These are phyloP conservation scores for Podospora pseudocomata DNA, from an alignment of 495 filamentous ascomycete species.

Conservation along the genomic window DNA sequence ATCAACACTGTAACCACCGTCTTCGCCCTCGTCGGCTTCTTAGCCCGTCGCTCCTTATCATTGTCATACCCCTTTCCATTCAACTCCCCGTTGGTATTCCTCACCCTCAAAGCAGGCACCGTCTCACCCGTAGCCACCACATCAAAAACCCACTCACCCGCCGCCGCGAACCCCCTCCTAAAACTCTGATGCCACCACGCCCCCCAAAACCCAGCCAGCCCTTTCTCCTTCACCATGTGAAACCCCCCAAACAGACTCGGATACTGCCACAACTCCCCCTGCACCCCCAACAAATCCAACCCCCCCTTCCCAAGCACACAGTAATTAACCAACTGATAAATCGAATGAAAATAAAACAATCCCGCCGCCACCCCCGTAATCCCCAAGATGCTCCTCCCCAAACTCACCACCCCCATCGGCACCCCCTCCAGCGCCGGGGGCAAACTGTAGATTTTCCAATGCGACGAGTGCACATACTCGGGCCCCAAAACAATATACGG, in stretches of 20 bases:
- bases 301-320: constrained; percentile 33
- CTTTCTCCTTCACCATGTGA: constrained; percentile 55
- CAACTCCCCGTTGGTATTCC: constrained; percentile 40
- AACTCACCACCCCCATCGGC: neutral
- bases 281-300: constrained; percentile 37
- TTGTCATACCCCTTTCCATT: neutral
- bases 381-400: neutral
- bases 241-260: constrained; percentile 60
- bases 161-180: constrained; percentile 63
- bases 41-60: neutral
- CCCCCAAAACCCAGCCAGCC: constrained; percentile 74
- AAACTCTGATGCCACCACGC: constrained; percentile 90
- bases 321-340: constrained; percentile 43
- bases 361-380: neutral
- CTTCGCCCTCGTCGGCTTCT: constrained; percentile 11
- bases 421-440: constrained; percentile 22
- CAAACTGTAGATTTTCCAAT: constrained; percentile 23
- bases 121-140: constrained; percentile 16
- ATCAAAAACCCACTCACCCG: constrained; percentile 37
- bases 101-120: constrained; percentile 55
- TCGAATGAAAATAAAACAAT: constrained; percentile 42
- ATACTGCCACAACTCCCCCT: constrained; percentile 62
- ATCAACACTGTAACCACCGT: constrained; percentile 34
- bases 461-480: constrained; percentile 25
- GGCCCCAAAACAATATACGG: neutral